A percentile compares a stretch with the other conserved stretches of the same genome.
phyloP scores from a whole-genome alignment of 352 stramenopile genomes.

The Phytophthora boehmeriae region DNA sequence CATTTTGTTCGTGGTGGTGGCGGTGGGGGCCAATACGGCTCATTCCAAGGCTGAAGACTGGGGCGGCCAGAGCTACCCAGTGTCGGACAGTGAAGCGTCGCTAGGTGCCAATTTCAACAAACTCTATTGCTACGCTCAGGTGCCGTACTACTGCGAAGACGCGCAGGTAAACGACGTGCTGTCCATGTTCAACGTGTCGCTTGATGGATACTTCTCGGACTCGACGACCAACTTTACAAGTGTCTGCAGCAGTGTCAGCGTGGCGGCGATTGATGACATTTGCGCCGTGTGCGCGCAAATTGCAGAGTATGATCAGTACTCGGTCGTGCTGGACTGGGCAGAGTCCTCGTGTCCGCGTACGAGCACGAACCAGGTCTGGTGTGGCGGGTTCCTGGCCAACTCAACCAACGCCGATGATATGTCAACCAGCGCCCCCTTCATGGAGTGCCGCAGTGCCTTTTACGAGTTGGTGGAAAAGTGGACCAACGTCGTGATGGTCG shows the following conservation, averaged over 20 bases:
- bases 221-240: constrained; percentile 56
- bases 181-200: constrained; percentile 56
- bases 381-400: constrained; percentile 65
- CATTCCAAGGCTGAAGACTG: constrained; percentile 64
- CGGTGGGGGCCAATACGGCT: constrained; percentile 58
- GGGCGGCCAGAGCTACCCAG: constrained; percentile 48
- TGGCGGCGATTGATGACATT: constrained; percentile 51
- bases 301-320: constrained; percentile 65
- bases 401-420: constrained; percentile 46
- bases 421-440: constrained; percentile 59
- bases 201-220: constrained; percentile 44
- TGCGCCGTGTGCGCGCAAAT: constrained; percentile 67
- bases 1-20: constrained; percentile 69
- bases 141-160: constrained; percentile 79
- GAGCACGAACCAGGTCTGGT: constrained; percentile 70
- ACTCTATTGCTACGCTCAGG: constrained; percentile 82
- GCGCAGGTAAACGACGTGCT: constrained; percentile 52
- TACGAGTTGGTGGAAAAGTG: constrained; percentile 75
- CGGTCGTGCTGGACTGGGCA: constrained; percentile 68
- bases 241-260: constrained; percentile 49
- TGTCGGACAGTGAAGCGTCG: constrained; percentile 45
- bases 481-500: constrained; percentile 63
- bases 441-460: constrained; percentile 64
- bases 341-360: constrained; percentile 58
- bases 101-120: constrained; percentile 78